Evolutionary conservation across 176 grass and related monocot genomes (phyloP), one percentile per base, ranked within the genome.

Genomic region (Oryza glumipatula): DNA sequence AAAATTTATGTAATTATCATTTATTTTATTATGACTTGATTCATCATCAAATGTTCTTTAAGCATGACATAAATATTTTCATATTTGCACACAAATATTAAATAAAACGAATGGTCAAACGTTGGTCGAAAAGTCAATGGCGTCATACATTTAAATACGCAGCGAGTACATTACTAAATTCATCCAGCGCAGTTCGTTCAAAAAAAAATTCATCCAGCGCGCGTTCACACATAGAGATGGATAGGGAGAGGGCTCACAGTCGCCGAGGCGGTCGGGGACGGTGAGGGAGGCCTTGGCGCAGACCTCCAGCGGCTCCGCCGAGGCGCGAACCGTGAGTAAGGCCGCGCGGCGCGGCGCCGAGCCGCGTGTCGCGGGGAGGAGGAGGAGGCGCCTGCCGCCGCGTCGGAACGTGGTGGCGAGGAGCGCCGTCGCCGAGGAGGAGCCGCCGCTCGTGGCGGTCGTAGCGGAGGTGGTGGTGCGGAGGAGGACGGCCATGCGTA

Each of bases 261-360:
- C 93, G 83, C 96, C 96, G 24, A 98, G 91, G 54, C 85, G 76
- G 49, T 78, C 85, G 41, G 96, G 89, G 30, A 89, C 77, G 38
- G 96, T 95, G 58, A 12, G 10, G 36, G 96, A 98, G 38, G 82
- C 85, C 89, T 94, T 98, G 36, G 85, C 85, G 87, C 91, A 95
- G 73, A 98, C 93, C 83, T 98, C 91, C 46, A 98, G 91, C 6
- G 87, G 70, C 22, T 82, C 81, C 0, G 80, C 68, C 6, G 91
- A 86, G 32, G 91, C 91, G 33, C 93, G 90, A 11, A 56, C 83
- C 60, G 83, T 26, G 32, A 76, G 39, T 1, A 41, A 71, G 5
- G 63, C 54, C 3, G 63, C 54, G 47, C 85, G 86, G 80, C 33
- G 82, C 65, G 21, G 46, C 60, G 65, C 38, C 64, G 52, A 26